These are phyloP conservation scores for Diutina scorzettiae DNA, from an alignment of 1,139 yeast species.

Conservation along the genomic window DNA sequence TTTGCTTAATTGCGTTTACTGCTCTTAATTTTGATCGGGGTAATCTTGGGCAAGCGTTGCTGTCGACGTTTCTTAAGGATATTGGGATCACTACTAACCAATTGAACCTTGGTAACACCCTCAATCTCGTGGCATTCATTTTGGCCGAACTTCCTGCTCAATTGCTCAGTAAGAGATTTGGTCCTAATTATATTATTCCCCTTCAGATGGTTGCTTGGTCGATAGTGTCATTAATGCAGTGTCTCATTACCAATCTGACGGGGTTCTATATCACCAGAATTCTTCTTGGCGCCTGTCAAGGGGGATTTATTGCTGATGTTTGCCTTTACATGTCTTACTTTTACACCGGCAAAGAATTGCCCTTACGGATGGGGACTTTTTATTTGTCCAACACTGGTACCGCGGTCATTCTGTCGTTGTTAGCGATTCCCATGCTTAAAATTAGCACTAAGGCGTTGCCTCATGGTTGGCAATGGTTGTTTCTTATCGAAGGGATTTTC, in stretches of 20 bases:
- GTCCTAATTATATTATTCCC: slow-evolving; percentile 8
- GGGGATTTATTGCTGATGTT: slow-evolving; percentile 5
- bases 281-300: neutral
- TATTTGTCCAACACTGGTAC: neutral
- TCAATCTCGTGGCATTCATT: slow-evolving; percentile 21
- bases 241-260: neutral
- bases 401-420: neutral
- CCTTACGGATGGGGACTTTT: neutral
- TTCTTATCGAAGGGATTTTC: slow-evolving; percentile 49
- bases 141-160: slow-evolving; percentile 24
- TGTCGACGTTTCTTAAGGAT: slow-evolving; percentile 19
- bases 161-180: slow-evolving; percentile 20
- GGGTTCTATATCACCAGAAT: slow-evolving; percentile 1
- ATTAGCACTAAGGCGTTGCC: neutral
- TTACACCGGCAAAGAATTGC: slow-evolving; percentile 1
- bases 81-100: slow-evolving; percentile 19
- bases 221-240: neutral
- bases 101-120: slow-evolving; percentile 20
- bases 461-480: slow-evolving; percentile 38
- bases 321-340: slow-evolving; percentile 3
- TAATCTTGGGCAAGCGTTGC: slow-evolving; percentile 19
- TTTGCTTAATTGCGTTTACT: slow-evolving; percentile 21
- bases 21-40: slow-evolving; percentile 22
- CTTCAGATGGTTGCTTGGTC: slow-evolving; percentile 5
- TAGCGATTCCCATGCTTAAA: neutral